Percentiles rank a stretch among this genome's conserved stretches.
Conservation (phyloP, 106 monocot species). For the Chionographis japonica region DNA sequence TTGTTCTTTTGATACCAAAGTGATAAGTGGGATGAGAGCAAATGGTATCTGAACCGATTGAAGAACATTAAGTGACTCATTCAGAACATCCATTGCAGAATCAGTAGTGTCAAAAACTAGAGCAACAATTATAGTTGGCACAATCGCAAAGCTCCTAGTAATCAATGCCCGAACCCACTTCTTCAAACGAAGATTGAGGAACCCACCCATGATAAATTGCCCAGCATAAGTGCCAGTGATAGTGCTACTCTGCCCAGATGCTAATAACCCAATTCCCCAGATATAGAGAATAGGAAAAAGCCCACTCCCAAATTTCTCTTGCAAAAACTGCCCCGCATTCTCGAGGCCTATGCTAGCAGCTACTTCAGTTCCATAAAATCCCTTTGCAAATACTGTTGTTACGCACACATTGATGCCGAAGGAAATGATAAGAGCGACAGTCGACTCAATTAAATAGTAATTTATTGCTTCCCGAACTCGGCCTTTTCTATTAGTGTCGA, state of each 20-base stretch:
- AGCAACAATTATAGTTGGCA: conserved; percentile 67
- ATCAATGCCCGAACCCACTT: conserved; percentile 75
- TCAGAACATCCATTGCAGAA: conserved; percentile 57
- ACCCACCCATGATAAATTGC: conserved; percentile 83
- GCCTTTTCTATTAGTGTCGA: conserved; percentile 37
- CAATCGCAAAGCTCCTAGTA: conserved; percentile 74
- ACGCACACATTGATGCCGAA: conserved; percentile 69
- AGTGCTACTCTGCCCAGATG: conserved; percentile 82
- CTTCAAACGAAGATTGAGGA: conserved; percentile 64
- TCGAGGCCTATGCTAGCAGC: conserved; percentile 59
- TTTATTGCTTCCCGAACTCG: conserved; percentile 53
- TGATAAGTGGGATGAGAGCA: conserved; percentile 73
- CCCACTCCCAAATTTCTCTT: conserved; percentile 57
- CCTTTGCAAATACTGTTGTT: conserved; percentile 72
- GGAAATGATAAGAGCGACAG: conserved; percentile 49
- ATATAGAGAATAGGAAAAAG: conserved; percentile 69
- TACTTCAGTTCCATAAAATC: conserved; percentile 51
- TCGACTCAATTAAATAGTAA: conserved; percentile 66
- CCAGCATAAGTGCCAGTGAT: conserved; percentile 82
- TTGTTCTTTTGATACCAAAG: conserved; percentile 64
- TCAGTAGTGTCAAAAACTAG: conserved; percentile 59
- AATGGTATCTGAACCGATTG: conserved; percentile 84
- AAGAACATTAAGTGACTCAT: conserved; percentile 77
- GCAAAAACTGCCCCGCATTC: conserved; percentile 65
- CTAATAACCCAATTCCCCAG: conserved; percentile 73